phyloP scores from a whole-genome alignment of 306 rosid species.

The Fragaria ananassa region DNA sequence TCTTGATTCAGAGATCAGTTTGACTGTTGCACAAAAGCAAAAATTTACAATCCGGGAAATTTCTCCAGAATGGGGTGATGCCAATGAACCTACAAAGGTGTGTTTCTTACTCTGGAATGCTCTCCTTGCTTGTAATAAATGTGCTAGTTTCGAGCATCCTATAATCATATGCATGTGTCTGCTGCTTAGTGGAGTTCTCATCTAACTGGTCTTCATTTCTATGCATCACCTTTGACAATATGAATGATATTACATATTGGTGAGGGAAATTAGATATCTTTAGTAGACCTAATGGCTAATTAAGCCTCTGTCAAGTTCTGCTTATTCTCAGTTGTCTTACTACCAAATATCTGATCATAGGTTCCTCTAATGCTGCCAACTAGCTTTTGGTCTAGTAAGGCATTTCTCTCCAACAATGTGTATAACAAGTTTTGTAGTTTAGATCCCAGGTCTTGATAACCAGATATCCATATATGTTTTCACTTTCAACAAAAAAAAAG shows the following conservation, averaged over 20 bases:
- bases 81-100: constrained; percentile 75
- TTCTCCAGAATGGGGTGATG: constrained; percentile 82
- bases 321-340: neutral
- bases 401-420: neutral
- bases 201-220: neutral
- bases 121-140: neutral
- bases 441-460: neutral
- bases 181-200: neutral
- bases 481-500: neutral
- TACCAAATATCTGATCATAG: neutral
- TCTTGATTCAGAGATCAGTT: constrained; percentile 41
- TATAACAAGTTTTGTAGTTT: neutral
- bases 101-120: constrained; percentile 15
- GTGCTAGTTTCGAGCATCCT: neutral
- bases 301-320: neutral
- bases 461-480: neutral
- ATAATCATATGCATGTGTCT: neutral
- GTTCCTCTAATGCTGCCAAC: constrained; percentile 3
- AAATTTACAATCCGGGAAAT: constrained; percentile 68
- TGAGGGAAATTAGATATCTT: neutral
- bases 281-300: neutral
- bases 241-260: neutral
- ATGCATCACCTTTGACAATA: neutral
- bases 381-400: neutral
- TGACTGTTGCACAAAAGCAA: constrained; percentile 59